phyloP scores from a whole-genome alignment of 2,329 filamentous ascomycete species.

The Aureobasidium zeae region DNA sequence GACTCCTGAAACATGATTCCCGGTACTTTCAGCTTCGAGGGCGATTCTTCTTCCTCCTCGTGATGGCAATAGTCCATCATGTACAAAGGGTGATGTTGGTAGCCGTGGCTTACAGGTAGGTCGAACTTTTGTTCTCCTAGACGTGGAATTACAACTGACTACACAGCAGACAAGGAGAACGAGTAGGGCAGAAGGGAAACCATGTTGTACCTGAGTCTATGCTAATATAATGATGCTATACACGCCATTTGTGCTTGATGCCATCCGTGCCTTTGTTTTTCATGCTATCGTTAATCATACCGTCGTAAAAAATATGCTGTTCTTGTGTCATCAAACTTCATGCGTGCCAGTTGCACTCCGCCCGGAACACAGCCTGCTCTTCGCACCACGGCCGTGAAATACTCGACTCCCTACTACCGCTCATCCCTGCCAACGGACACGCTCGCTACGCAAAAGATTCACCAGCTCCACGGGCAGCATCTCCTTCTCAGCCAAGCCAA shows the following conservation, averaged over 20 bases:
- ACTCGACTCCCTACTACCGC: not conserved
- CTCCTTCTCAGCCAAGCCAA: slow-evolving; percentile 23
- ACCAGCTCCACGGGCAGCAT: slow-evolving; percentile 24
- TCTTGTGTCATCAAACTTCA: not conserved
- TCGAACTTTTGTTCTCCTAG: not conserved
- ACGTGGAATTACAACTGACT: slow-evolving; percentile 1
- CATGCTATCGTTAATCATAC: slow-evolving; percentile 8
- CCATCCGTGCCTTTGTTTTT: not conserved
- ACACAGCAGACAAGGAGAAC: too few species aligned
- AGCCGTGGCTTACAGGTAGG: too few species aligned
- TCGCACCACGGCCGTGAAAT: too few species aligned
- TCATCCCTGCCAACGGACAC: slow-evolving; percentile 23
- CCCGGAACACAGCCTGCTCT: too few species aligned
- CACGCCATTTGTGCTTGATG: not conserved
- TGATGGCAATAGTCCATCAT: too few species aligned
- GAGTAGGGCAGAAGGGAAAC: too few species aligned
- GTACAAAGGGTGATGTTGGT: too few species aligned
- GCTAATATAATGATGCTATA: slow-evolving; percentile 4
- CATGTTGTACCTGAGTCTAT: too few species aligned
- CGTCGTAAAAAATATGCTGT: not conserved
- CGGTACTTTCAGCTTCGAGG: not conserved
- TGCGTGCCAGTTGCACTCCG: not conserved
- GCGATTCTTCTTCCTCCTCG: not conserved
- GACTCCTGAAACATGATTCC: too few species aligned
- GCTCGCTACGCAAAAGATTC: slow-evolving; percentile 22